Percentiles rank a stretch among this genome's conserved stretches.
phyloP scores from a whole-genome alignment of 2,329 filamentous ascomycete genomes.

The Alternaria alternata region DNA sequence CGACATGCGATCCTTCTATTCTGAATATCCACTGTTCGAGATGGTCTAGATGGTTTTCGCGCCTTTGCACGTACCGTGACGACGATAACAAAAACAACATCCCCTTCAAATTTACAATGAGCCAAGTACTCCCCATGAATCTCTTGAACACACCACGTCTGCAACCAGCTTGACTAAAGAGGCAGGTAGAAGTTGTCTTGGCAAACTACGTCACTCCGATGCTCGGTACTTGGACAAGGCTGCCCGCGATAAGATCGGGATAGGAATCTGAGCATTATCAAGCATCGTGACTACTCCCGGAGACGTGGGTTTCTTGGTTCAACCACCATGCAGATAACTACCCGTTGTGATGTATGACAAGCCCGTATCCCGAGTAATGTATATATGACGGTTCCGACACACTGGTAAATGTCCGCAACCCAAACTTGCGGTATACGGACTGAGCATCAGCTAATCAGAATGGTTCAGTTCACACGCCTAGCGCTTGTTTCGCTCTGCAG shows the following conservation, averaged over 20 bases:
- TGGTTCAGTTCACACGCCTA: slow-evolving; percentile 9
- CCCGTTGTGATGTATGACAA: slow-evolving; percentile 8
- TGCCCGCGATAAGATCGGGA: slow-evolving; percentile 25
- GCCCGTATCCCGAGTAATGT: background rate
- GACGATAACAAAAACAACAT: background rate
- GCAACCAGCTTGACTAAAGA: background rate
- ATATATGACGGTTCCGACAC: slow-evolving; percentile 5
- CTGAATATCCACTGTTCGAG: background rate
- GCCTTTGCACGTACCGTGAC: background rate
- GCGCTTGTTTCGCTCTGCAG: slow-evolving; percentile 14
- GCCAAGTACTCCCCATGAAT: background rate
- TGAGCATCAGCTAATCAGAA: slow-evolving; percentile 8
- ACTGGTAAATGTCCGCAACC: background rate
- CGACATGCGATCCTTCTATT: background rate
- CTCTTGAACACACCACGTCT: background rate
- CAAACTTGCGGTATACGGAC: background rate
- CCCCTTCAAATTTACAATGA: background rate
- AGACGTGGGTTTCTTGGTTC: background rate
- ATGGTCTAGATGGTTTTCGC: background rate
- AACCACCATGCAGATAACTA: slow-evolving; percentile 11
- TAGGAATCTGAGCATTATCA: slow-evolving; percentile 19
- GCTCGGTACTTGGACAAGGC: slow-evolving; percentile 19
- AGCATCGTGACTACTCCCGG: slow-evolving; percentile 18
- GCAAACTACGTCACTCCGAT: slow-evolving; percentile 36
- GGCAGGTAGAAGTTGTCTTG: slow-evolving; percentile 27